Conservation (phyloP, 73 alveolate genomes). For the Paramecium octaurelia region DNA sequence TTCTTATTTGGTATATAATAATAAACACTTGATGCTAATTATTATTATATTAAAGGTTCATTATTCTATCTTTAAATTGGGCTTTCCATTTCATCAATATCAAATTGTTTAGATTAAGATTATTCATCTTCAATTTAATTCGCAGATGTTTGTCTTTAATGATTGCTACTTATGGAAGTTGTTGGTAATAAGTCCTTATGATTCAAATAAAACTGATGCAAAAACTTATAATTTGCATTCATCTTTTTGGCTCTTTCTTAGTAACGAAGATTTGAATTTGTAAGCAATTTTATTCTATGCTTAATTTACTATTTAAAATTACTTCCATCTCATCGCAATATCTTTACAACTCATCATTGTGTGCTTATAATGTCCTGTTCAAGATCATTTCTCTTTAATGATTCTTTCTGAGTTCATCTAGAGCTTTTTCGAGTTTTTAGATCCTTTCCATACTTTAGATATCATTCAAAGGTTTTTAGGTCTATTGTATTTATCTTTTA, state of each 20-base stretch:
- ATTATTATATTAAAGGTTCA: not conserved
- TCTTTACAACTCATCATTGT: slow-evolving; percentile 9
- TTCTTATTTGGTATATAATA: not conserved
- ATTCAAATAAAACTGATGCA: not conserved
- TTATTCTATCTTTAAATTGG: not conserved
- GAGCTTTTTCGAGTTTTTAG: not conserved
- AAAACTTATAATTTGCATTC: not conserved
- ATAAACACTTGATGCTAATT: not conserved
- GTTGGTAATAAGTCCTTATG: not conserved
- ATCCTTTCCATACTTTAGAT: not conserved
- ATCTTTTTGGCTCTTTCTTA: slow-evolving; percentile 7
- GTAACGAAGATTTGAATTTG: not conserved
- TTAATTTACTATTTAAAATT: not conserved
- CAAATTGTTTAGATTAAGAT: not conserved
- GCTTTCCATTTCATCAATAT: slow-evolving; percentile 12
- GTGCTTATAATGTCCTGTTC: not conserved
- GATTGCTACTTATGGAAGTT: not conserved
- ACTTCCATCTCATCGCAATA: not conserved
- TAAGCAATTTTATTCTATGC: not conserved
- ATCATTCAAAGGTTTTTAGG: not conserved
- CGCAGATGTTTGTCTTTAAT: not conserved
- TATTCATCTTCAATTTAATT: not conserved
- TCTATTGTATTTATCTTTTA: not conserved
- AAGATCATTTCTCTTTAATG: slow-evolving; percentile 36
- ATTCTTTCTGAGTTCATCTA: slow-evolving; percentile 22